Percentiles rank a stretch among this genome's conserved stretches.
Evolutionary conservation across 768 basidiomycete genomes (phyloP).

Genomic region (Sistotremastrum suecicum): DNA sequence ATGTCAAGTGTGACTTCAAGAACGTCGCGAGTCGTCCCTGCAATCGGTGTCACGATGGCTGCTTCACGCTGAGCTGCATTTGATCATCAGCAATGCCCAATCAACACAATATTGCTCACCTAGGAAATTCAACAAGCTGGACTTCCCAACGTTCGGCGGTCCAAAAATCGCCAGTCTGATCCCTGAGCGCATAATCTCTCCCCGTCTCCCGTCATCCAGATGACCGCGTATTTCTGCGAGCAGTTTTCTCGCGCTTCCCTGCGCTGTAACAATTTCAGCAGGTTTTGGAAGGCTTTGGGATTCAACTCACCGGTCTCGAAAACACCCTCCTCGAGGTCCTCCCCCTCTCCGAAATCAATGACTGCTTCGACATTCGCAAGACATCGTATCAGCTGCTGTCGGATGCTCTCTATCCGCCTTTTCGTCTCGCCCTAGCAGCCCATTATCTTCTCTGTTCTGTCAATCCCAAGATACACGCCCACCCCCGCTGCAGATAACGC

Average conservation of each 20-base stretch:
- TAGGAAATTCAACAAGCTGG: constrained; percentile 72
- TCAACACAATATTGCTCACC: constrained; percentile 26
- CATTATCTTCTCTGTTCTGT: background rate
- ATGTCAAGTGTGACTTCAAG: constrained; percentile 78
- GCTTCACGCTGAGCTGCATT: constrained; percentile 66
- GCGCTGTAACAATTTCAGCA: constrained; percentile 27
- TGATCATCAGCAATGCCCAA: background rate
- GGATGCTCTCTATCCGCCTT: constrained; percentile 45
- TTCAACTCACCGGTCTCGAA: constrained; percentile 45
- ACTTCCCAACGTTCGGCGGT: constrained; percentile 91
- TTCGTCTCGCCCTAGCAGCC: constrained; percentile 43
- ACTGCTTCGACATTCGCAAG: constrained; percentile 75
- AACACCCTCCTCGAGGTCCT: constrained; percentile 76
- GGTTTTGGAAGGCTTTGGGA: background rate
- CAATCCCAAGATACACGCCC: constrained; percentile 14
- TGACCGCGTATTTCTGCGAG: constrained; percentile 37
- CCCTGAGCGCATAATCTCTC: constrained; percentile 74
- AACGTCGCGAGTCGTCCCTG: constrained; percentile 84
- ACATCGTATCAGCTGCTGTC: constrained; percentile 53
- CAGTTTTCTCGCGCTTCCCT: constrained; percentile 32
- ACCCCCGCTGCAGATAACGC: constrained; percentile 61
- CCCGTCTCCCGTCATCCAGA: constrained; percentile 57
- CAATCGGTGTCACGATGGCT: constrained; percentile 76
- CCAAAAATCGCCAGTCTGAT: constrained; percentile 81
- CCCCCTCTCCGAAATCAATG: constrained; percentile 89